Base-by-base conservation (phyloP, 805 yeast genomes). In the Zygotorulaspora chibaensis region DNA sequence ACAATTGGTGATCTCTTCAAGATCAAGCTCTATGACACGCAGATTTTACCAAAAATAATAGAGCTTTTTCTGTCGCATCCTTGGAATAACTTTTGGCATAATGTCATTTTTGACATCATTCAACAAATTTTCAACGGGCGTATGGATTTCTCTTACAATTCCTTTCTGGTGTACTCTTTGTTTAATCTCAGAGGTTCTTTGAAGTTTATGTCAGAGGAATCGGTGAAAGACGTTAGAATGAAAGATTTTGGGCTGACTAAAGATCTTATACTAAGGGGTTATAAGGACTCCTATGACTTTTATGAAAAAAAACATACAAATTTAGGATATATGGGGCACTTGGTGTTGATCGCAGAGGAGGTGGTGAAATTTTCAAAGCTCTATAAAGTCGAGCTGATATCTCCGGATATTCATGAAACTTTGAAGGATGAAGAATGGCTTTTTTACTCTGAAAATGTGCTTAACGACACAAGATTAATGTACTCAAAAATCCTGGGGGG, bases 21-120 rank as follows among this genome's bases (percentile, higher is more conserved):
- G 65, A 85, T 88, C 40, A 82, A 87, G 44, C 70, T 93, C 17
- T 77, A 81, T 48, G 96, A 93, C 59, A 81, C 80, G 63, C 75
- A 76, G 29, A 80, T 88, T 47, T 73, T 90, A 27, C 69, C 79
- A 16, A 76, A 79, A 17, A 81, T 90, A n/a, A 68, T 89, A 20
- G 67, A 75, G 23, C 80, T 85, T 75, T 87, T 93, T 59, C 82
- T 90, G 65, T 71, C 76, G 50, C 88, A 83, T 65, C 96, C 98
- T 6, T 93, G 98, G 98, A 93, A 93, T 65, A 93, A 93, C 62
- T 93, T 93, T 61, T 77, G 93, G 72, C 99, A 93, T 66, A 93
- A 91, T 60, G 99, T 93, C 47, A 96, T 93, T 8, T 93, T 91
- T 72, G 99, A 93, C 67, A 80, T 93, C 51, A 84, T 93, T 27